Conservation (phyloP, 495 filamentous ascomycete genomes). For the Aspergillus carlsbadensis region DNA sequence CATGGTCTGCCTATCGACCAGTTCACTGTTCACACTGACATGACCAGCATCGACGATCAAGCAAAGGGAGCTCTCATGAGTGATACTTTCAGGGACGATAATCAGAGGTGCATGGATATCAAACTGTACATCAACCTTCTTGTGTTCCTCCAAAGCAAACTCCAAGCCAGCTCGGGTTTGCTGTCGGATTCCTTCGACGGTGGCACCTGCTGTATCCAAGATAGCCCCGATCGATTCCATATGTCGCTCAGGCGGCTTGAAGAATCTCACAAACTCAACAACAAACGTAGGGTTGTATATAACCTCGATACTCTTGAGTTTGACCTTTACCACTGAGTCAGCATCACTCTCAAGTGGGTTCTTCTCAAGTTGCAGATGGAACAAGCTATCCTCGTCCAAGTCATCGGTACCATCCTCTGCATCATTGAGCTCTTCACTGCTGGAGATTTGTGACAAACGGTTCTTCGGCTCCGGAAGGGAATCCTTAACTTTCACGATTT, state of each 20-base stretch:
- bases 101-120: slow-evolving; percentile 95
- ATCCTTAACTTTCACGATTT: slow-evolving; percentile 94
- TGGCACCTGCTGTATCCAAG: slow-evolving; percentile 91
- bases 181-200: slow-evolving; percentile 88
- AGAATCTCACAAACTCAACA: slow-evolving; percentile 86
- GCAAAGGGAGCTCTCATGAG: slow-evolving; percentile 73
- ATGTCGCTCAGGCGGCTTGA: slow-evolving; percentile 91
- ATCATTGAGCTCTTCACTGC: slow-evolving; percentile 66
- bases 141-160: slow-evolving; percentile 95
- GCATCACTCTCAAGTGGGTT: slow-evolving; percentile 91
- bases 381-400: slow-evolving; percentile 72
- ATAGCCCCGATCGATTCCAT: slow-evolving; percentile 97
- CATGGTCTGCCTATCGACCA: slow-evolving; percentile 87
- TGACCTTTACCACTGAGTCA: slow-evolving; percentile 84
- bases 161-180: slow-evolving; percentile 94
- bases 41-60: slow-evolving; percentile 96
- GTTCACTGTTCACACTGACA: slow-evolving; percentile 86
- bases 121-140: slow-evolving; percentile 93
- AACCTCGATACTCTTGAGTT: slow-evolving; percentile 92
- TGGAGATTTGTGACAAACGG: slow-evolving; percentile 42
- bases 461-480: slow-evolving; percentile 54
- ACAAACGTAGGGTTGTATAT: slow-evolving; percentile 95
- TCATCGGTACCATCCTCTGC: slow-evolving; percentile 50
- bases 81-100: slow-evolving; percentile 92
- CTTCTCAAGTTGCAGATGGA: slow-evolving; percentile 87